Evolutionary conservation across 2,329 filamentous ascomycete genomes (phyloP).

Genomic region (Cordyceps cateniannulata): DNA sequence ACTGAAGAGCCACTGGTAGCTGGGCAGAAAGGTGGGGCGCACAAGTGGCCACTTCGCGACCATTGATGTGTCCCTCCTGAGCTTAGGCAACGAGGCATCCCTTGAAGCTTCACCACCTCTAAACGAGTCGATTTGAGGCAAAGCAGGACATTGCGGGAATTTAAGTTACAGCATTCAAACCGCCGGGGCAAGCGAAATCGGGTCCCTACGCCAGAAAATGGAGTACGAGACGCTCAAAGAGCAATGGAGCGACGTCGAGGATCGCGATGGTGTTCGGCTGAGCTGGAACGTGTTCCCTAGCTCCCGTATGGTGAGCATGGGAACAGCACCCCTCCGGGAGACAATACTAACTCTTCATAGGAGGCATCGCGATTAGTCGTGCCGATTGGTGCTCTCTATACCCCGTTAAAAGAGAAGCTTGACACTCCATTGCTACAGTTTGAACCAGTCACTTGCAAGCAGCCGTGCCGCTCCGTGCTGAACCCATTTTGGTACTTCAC

Average conservation of each 20-base stretch:
- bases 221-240: constrained; percentile 92
- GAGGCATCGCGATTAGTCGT: constrained; percentile 93
- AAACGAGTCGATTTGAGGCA: neutral
- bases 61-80: constrained; percentile 4
- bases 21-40: constrained; percentile 6
- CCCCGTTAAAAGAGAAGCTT: constrained; percentile 88
- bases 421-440: constrained; percentile 87
- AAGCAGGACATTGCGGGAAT: neutral
- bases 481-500: constrained; percentile 82
- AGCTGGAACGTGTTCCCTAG: constrained; percentile 99
- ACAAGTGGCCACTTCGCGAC: neutral
- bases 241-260: constrained; percentile 93
- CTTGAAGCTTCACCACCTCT: neutral
- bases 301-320: constrained; percentile 75
- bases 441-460: constrained; percentile 94
- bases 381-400: constrained; percentile 93
- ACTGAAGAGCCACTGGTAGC: neutral
- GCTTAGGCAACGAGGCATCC: neutral
- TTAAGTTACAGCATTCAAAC: neutral
- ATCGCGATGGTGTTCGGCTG: constrained; percentile 88
- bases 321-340: neutral
- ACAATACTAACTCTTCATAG: constrained; percentile 34
- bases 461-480: constrained; percentile 88
- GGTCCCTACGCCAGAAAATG: constrained; percentile 44
- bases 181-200: neutral